Base-by-base conservation (phyloP, 2,329 filamentous ascomycete genomes). In the Endothia cerciana region DNA sequence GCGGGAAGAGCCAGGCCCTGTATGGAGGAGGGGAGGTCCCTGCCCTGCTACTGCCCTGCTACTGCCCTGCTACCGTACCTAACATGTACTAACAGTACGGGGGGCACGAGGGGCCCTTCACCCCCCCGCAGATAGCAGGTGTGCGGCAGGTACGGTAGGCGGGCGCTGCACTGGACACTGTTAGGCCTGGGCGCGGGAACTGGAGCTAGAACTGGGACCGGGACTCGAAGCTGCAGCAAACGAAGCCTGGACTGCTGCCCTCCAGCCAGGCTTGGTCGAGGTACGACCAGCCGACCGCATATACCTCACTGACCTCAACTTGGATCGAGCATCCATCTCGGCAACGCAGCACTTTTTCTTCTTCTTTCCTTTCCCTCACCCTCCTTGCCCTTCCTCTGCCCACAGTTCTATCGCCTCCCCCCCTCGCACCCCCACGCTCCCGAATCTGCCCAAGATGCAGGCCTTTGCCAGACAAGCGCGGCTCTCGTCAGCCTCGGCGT, bases 381-480 rank as follows among this genome's bases (percentile, higher is more conserved):
- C 43, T 53, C 40, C 43, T 41, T 60, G 15, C 22, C 60, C 19
- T n/a, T n/a, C n/a, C n/a, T n/a, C n/a, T n/a, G n/a, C n/a, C n/a
- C n/a, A n/a, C n/a, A n/a, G n/a, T n/a, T n/a, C n/a, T n/a, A n/a
- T n/a, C n/a, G n/a, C n/a, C n/a, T 38, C 15, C 45, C 49, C 40
- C 45, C 53, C 47, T 65, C 55, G 33, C n/a, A 25, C 5, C 55
- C 55, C 41, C n/a, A 47, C 60, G 55, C 40, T 65, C 65, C 63
- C 40, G 43, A 63, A 57, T 36, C 64, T 64, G n/a, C 65, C 38
- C 81, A 88, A 77, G 75, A 97, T 97, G 94, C 93, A 96, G 87
- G 90, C 92, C 76, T 83, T 97, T 81, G 85, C 90, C 77, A 89
- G 91, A 86, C 88, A 88, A 77, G 77, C 79, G 75, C 81, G 85